Conservation (phyloP, 169 alveolate genomes). For the Plasmodium malariae region DNA sequence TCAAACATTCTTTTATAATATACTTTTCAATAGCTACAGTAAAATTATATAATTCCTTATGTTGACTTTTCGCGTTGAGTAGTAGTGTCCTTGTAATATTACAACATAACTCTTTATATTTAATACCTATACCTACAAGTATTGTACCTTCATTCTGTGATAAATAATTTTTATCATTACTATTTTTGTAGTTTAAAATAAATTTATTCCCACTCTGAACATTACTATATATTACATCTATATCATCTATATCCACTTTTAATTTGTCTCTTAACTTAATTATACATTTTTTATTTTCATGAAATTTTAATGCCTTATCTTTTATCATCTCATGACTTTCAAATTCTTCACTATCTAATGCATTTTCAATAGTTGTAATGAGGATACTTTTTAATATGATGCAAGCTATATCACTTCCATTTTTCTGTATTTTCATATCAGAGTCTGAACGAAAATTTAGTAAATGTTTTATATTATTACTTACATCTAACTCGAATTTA, state of each 20-base stretch:
- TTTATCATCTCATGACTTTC: constrained; percentile 81
- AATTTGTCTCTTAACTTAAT: constrained; percentile 82
- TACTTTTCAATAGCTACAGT: constrained; percentile 80
- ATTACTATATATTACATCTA: constrained; percentile 84
- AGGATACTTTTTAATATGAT: constrained; percentile 82
- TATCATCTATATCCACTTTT: constrained; percentile 79
- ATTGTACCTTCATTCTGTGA: constrained; percentile 86
- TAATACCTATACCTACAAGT: constrained; percentile 83
- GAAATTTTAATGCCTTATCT: constrained; percentile 78
- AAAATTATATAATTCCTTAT: constrained; percentile 82
- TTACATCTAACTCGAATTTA: constrained; percentile 42
- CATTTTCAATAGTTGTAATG: constrained; percentile 85
- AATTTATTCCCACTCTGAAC: constrained; percentile 87
- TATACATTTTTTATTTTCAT: constrained; percentile 80
- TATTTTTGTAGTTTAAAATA: constrained; percentile 80
- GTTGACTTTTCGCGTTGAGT: constrained; percentile 82
- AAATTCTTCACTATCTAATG: constrained; percentile 84
- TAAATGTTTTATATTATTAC: constrained; percentile 4
- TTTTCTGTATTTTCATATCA: constrained; percentile 78
- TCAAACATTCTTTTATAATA: constrained; percentile 78
- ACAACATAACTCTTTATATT: constrained; percentile 83
- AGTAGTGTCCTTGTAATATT: constrained; percentile 85
- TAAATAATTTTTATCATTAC: constrained; percentile 79
- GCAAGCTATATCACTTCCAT: constrained; percentile 84
- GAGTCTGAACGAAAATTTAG: constrained; percentile 62